Conservation (phyloP, 2,329 filamentous ascomycete species). For the Apiospora arundinis region DNA sequence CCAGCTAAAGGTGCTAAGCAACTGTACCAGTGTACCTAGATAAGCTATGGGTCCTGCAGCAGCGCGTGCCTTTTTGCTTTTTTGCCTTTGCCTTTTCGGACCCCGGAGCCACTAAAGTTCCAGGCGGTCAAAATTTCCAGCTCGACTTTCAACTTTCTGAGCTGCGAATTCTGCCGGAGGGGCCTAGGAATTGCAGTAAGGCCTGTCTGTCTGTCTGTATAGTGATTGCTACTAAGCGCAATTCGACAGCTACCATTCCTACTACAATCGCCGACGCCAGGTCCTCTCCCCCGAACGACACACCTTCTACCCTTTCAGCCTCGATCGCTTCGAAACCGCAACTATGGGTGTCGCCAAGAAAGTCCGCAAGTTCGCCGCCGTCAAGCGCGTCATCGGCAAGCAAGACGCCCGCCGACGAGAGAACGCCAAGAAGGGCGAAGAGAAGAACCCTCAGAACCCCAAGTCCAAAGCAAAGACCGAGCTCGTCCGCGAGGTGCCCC, state of each 20-base stretch:
- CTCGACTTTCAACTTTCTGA: slow-evolving; percentile 8
- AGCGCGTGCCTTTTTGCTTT: neutral
- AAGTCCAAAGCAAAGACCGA: slow-evolving; percentile 66
- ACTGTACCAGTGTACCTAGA: too few relatives aligned
- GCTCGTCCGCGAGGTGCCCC: slow-evolving; percentile 78
- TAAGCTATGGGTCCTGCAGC: slow-evolving; percentile 11
- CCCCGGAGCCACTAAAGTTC: slow-evolving; percentile 11
- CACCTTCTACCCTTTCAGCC: neutral
- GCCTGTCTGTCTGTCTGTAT: neutral
- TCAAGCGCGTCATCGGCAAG: slow-evolving; percentile 82
- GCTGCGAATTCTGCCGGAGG: slow-evolving; percentile 18
- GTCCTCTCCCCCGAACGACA: neutral
- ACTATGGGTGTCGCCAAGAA: slow-evolving; percentile 88
- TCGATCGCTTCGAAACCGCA: neutral
- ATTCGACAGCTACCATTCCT: neutral
- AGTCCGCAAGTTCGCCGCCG: slow-evolving; percentile 87
- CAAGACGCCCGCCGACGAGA: slow-evolving; percentile 83
- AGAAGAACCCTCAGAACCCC: slow-evolving; percentile 46
- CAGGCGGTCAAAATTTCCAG: slow-evolving; percentile 19
- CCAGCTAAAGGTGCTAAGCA: neutral
- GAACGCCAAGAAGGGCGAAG: slow-evolving; percentile 73
- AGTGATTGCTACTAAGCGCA: slow-evolving; percentile 1
- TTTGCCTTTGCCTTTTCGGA: neutral
- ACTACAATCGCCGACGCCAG: neutral
- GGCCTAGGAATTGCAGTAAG: neutral